Evolutionary conservation across 371 early-diverging fungal species (phyloP).

Genomic region (Syncephalastrum contaminatum): DNA sequence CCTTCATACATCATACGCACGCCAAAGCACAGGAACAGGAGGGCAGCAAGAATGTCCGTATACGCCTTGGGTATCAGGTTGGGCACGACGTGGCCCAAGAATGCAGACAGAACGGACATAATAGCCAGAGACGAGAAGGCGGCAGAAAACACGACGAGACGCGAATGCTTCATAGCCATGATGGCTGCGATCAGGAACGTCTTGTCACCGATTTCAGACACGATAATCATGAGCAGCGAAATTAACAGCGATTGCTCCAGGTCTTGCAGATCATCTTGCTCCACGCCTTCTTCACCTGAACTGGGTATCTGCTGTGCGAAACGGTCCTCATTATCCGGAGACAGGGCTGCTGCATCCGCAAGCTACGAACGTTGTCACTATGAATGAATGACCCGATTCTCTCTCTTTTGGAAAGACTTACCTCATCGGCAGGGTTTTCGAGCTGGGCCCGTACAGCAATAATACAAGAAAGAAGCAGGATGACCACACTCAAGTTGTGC

Average conservation of each 20-base stretch:
- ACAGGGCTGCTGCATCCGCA: too few relatives aligned
- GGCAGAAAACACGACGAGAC: constrained; percentile 83
- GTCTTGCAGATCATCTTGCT: constrained; percentile 4
- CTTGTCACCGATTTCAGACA: constrained; percentile 97
- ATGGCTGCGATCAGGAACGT: constrained; percentile 96
- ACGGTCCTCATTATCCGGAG: too few relatives aligned
- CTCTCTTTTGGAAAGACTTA: too few relatives aligned
- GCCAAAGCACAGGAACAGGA: constrained; percentile 91
- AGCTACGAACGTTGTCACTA: too few relatives aligned
- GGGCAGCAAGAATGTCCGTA: constrained; percentile 80
- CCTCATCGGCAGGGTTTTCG: too few relatives aligned
- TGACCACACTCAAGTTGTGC: too few relatives aligned
- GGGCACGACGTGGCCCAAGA: constrained; percentile 87
- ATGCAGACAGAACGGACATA: constrained; percentile 94
- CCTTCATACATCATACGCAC: constrained; percentile 86
- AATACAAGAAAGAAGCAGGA: too few relatives aligned
- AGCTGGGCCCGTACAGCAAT: too few relatives aligned
- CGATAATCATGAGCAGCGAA: constrained; percentile 81
- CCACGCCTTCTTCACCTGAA: too few relatives aligned
- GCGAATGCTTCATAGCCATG: constrained; percentile 93
- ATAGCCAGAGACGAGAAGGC: constrained; percentile 83
- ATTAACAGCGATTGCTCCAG: constrained; percentile 47
- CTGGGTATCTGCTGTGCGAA: too few relatives aligned
- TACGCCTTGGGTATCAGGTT: constrained; percentile 80
- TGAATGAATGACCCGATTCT: too few relatives aligned